Percentiles rank a stretch among this genome's conserved stretches.
Evolutionary conservation across 495 filamentous ascomycete species (phyloP).

Genomic region (Penicillium mononematosum): DNA sequence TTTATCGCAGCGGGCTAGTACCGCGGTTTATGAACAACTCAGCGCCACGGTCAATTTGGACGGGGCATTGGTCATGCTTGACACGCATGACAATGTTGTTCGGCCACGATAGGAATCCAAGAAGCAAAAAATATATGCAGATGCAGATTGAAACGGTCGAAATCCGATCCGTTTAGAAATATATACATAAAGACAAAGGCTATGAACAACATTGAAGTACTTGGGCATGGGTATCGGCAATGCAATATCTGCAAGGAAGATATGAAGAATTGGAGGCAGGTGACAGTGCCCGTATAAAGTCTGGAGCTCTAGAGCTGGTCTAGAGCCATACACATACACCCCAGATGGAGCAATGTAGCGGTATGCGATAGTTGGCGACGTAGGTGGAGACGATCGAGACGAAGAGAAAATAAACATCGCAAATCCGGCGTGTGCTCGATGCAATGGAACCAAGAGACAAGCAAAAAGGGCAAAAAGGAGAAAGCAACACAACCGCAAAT

Average conservation of each 20-base stretch:
- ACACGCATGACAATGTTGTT: too few species aligned
- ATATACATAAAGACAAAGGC: slow-evolving; percentile 7
- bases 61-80: too few species aligned
- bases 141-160: neutral
- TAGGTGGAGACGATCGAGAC: neutral
- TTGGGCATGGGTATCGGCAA: slow-evolving; percentile 16
- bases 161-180: slow-evolving; percentile 1
- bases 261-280: neutral
- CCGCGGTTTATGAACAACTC: too few species aligned
- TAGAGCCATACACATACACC: neutral
- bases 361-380: neutral
- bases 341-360: neutral
- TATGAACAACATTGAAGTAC: slow-evolving; percentile 7
- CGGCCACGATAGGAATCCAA: too few species aligned
- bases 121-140: neutral
- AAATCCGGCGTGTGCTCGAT: neutral
- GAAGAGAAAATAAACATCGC: neutral
- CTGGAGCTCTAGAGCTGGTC: neutral
- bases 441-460: neutral
- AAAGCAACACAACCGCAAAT: neutral
- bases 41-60: too few species aligned
- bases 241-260: slow-evolving; percentile 14
- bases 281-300: neutral
- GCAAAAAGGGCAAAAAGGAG: neutral
- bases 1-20: too few species aligned